Percentiles rank a stretch among this genome's conserved stretches.
phyloP scores from a whole-genome alignment of 208 protist genomes.

The Trichomonas tenax region DNA sequence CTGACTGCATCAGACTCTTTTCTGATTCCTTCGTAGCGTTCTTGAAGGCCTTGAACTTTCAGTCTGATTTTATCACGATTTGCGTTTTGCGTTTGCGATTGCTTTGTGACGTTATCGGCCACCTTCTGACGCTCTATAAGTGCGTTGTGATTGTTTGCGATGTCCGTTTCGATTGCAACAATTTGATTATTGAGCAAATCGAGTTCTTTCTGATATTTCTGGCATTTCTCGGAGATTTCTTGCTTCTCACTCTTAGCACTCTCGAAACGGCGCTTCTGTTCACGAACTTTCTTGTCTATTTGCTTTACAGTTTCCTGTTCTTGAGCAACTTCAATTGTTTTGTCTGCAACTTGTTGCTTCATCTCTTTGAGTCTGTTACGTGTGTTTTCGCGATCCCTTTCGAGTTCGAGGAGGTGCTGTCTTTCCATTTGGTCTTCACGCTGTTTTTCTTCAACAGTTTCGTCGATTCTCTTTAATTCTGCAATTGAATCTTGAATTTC shows the following conservation, averaged over 20 bases:
- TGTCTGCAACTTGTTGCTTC: background rate
- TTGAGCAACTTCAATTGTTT: background rate
- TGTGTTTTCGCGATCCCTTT: background rate
- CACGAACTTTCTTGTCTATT: background rate
- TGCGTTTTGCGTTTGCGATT: background rate
- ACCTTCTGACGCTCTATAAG: background rate
- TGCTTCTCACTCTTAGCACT: background rate
- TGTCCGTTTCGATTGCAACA: background rate
- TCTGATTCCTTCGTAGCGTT: background rate
- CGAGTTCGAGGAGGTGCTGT: background rate
- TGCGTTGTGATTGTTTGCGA: background rate
- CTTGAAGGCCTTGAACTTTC: background rate
- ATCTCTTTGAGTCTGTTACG: background rate
- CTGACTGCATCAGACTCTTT: background rate
- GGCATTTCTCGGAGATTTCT: background rate
- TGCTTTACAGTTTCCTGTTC: background rate
- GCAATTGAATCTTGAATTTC: background rate
- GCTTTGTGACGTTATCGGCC: background rate
- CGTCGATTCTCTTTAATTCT: background rate
- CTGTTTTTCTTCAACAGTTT: background rate
- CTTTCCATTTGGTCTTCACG: background rate
- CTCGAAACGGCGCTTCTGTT: background rate
- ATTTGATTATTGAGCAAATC: background rate
- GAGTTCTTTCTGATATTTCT: background rate
- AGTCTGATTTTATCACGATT: background rate